These are phyloP conservation scores for Leptographium procerum DNA, from an alignment of 2,329 filamentous ascomycete species.

Conservation along the genomic window DNA sequence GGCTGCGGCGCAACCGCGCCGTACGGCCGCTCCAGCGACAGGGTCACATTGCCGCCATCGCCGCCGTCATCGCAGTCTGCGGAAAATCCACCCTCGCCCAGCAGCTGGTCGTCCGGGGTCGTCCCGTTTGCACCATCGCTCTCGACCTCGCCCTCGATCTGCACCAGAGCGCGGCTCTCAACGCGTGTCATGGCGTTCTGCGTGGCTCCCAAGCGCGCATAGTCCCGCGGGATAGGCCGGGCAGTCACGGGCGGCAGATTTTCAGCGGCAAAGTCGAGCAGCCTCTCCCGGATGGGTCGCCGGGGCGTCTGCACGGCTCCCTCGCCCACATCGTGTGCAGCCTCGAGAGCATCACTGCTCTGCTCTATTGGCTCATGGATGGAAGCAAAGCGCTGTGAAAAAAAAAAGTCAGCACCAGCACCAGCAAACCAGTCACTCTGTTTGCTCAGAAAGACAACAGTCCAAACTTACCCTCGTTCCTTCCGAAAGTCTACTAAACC, in stretches of 20 bases:
- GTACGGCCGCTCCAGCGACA: conserved; percentile 9
- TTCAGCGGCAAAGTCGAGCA: conserved; percentile 21
- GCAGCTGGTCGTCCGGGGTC: conserved; percentile 12
- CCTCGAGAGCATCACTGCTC: neutral
- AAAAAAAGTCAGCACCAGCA: neutral
- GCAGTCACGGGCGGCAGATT: neutral
- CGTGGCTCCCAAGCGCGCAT: conserved; percentile 16
- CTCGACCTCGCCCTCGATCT: conserved; percentile 9
- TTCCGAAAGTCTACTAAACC: neutral
- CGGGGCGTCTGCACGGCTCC: neutral
- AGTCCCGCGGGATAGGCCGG: conserved; percentile 13
- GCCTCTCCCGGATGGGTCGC: conserved; percentile 25
- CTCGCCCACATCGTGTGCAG: neutral
- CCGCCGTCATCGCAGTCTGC: conserved; percentile 13
- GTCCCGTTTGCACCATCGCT: neutral
- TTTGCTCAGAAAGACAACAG: neutral
- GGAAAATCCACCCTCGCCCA: conserved; percentile 19
- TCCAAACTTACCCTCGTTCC: neutral
- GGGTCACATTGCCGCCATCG: conserved; percentile 10
- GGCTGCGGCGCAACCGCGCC: conserved; percentile 19
- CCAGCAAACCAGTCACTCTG: neutral
- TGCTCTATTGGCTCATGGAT: neutral
- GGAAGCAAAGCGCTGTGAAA: neutral
- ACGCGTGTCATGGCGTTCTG: conserved; percentile 25
- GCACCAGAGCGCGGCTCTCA: conserved; percentile 19